These are phyloP conservation scores for Torrubiella hemipterigena DNA, from an alignment of 2,329 filamentous ascomycete genomes.

Conservation along the genomic window DNA sequence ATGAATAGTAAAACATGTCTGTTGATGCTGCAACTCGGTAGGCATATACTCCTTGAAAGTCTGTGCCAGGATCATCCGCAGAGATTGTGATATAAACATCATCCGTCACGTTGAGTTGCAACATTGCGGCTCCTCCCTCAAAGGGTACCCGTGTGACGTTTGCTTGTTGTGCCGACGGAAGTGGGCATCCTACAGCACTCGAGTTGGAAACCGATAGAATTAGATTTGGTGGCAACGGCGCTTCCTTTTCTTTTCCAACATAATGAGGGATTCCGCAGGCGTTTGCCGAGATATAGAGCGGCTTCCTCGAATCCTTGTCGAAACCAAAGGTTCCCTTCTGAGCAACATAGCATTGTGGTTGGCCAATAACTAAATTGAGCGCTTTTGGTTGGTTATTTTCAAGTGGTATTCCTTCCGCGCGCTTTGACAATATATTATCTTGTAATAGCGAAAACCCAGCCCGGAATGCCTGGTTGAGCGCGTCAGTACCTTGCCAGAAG, in stretches of 20 bases:
- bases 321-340: constrained; percentile 4
- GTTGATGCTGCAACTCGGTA: constrained; percentile 74
- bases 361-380: constrained; percentile 52
- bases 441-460: too few species aligned
- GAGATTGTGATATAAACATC: constrained; percentile 68
- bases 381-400: constrained; percentile 52
- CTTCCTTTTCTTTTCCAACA: constrained; percentile 5
- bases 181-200: constrained; percentile 16
- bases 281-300: constrained; percentile 71
- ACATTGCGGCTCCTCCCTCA: constrained; percentile 56
- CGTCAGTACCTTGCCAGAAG: too few species aligned
- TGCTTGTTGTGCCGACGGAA: constrained; percentile 10
- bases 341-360: constrained; percentile 14
- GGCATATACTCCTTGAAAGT: constrained; percentile 57
- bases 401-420: constrained; percentile 33
- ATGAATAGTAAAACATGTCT: constrained; percentile 65
- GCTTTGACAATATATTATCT: too few species aligned
- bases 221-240: constrained; percentile 53
- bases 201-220: constrained; percentile 63
- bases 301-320: constrained; percentile 5
- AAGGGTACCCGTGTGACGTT: constrained; percentile 31
- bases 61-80: constrained; percentile 51
- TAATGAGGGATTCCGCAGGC: constrained; percentile 67
- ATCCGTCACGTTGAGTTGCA: constrained; percentile 45
- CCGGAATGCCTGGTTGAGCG: too few species aligned